Base-by-base conservation (phyloP, 2,329 filamentous ascomycete species). In the Rhynchosporium secalis region DNA sequence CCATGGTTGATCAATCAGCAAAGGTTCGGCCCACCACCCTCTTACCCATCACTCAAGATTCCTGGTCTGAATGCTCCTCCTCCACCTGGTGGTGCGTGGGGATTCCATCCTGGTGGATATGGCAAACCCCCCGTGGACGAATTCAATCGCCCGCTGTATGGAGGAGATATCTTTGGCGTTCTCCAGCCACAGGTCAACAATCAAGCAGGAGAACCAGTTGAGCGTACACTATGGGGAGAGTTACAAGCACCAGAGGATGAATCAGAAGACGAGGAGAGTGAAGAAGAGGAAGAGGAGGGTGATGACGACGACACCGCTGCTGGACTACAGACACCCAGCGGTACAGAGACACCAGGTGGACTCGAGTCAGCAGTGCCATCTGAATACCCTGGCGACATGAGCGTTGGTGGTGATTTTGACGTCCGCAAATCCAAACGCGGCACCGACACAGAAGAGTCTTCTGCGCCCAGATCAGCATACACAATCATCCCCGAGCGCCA, bases 1-100 rank as follows among this genome's bases (percentile, higher is more conserved):
- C 95, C 95, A 46, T 99, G 95, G 95, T 83, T 99, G 65, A 94
- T 99, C 74, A 96, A 96, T 76, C 92, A 96, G 77, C 95, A 99
- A 77, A 88, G 94, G 69, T 91, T 92, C 71, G 95, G 95, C 0
- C 92, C 93, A 29, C 94, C 95, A 1, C 93, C 94, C 5, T 96
- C 92, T 8, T 99, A 99, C 75, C 93, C 95, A 28, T 91, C 91
- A n/a, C 82, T 98, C 58, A 96, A 95, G 75, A 92, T 99, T 64
- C 90, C 95, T 8, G 95, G 95, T 49, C 83, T 99, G 52, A 99
- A 98, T 75, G 92, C 94, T 1, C 92, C 95, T 4, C 91, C 94
- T 10, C 95, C 95, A 2, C 83, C 91, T 1, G 94, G 94, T 54
- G 93, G 90, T 29, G 86, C 88, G 62, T 99, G 95, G 95, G 95